These are phyloP conservation scores for Cytospora leucostoma DNA, from an alignment of 2,329 filamentous ascomycete species.

Conservation along the genomic window DNA sequence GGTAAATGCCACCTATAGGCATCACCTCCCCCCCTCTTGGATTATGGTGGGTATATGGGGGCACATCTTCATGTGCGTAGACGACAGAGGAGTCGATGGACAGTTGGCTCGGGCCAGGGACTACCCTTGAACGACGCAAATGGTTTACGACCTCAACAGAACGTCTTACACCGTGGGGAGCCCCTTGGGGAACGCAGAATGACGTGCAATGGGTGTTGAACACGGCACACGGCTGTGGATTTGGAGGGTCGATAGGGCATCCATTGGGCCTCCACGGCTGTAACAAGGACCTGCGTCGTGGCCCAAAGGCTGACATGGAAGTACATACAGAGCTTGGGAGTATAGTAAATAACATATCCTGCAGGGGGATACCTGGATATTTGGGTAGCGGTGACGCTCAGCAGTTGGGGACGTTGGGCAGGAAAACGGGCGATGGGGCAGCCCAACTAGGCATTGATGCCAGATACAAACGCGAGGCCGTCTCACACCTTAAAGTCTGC, in stretches of 20 bases:
- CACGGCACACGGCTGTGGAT: slow-evolving; percentile 18
- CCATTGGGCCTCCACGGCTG: slow-evolving; percentile 25
- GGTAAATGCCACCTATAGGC: slow-evolving; percentile 8
- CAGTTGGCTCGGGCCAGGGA: slow-evolving; percentile 24
- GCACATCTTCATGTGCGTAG: slow-evolving; percentile 15
- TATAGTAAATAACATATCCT: slow-evolving; percentile 13
- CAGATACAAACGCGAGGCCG: slow-evolving; percentile 23
- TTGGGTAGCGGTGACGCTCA: slow-evolving; percentile 26
- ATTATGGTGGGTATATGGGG: slow-evolving; percentile 14
- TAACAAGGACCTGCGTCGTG: slow-evolving; percentile 25
- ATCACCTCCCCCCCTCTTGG: not conserved
- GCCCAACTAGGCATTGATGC: slow-evolving; percentile 30
- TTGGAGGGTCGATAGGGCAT: slow-evolving; percentile 20
- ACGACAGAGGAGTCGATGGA: slow-evolving; percentile 18
- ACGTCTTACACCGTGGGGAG: slow-evolving; percentile 6
- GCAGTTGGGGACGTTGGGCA: slow-evolving; percentile 26
- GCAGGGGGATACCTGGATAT: slow-evolving; percentile 25
- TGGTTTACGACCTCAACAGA: slow-evolving; percentile 19
- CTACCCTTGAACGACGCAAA: slow-evolving; percentile 21
- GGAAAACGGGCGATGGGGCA: slow-evolving; percentile 25
- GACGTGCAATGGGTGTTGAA: slow-evolving; percentile 21
- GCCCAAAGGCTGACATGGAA: slow-evolving; percentile 24
- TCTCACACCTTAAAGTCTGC: slow-evolving; percentile 23
- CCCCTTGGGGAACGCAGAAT: slow-evolving; percentile 9
- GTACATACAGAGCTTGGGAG: slow-evolving; percentile 4